Evolutionary conservation across 257 asterid genomes (phyloP), one percentile per base, ranked within the genome.

Genomic region (Nicotiana otophora): DNA sequence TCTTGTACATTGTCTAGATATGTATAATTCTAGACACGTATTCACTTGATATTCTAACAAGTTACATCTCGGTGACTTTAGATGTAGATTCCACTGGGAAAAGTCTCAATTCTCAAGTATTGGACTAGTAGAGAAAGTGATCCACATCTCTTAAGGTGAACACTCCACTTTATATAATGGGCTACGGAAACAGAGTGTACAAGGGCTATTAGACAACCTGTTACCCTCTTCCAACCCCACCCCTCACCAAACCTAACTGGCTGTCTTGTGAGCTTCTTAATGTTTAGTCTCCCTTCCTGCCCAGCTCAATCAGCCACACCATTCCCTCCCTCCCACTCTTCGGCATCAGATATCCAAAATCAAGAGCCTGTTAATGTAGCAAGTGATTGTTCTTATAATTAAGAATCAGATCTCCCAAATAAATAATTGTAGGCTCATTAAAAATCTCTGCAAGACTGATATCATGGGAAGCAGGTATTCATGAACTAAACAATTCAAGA

Each of bases 401-500:
- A 48, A 46, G 80, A 74, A 26, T 48, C 30, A 74, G 51, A 48
- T 48, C 42, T 74, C 28, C 16, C 42, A 14, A 72, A 6, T 23
- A 48, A 72, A 72, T 26, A 74, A 53, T 51, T 23, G 80, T 48
- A 48, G 62, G 39, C 80, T 26, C 23, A 48, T 74, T 34, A 74
- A 74, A 74, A 48, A 26, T 20, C 8, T 20, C 15, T 48, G 79
- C 14, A 46, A n/a, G 48, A 23, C 11, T 23, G 39, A 48, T 74
- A 74, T 15, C 42, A 48, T 14, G 9, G 15, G 23, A 48, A 51
- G 11, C 62, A 74, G 9, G 80, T 28, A 48, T 51, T 74, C 80
- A 74, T 74, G 80, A 48, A 46, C 36, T 72, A 46, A 72, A 19
- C 42, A 48, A 74, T 7, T 48, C 80, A 74, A 74, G 80, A 34